These are phyloP conservation scores for Vitis hybrid DNA, from an alignment of 177 flowering plant genomes.

Conservation along the genomic window DNA sequence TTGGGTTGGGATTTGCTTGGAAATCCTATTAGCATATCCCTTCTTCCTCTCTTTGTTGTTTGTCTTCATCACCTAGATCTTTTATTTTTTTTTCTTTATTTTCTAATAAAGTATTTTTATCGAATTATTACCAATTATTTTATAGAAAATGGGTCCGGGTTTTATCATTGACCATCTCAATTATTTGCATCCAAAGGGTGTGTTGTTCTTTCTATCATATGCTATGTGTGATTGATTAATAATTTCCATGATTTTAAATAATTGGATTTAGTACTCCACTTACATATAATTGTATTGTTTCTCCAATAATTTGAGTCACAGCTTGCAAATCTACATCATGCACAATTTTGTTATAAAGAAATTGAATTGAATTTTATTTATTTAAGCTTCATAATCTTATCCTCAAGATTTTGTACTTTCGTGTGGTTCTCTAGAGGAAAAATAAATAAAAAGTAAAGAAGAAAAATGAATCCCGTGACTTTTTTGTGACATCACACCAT, in stretches of 20 bases:
- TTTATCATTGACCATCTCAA: slow-evolving; percentile 13
- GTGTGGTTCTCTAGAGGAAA: too few species aligned
- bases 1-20: slow-evolving; percentile 22
- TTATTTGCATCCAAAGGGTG: slow-evolving; percentile 4
- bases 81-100: slow-evolving; percentile 7
- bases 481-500: neutral
- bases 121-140: slow-evolving; percentile 25
- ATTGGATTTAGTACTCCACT: neutral
- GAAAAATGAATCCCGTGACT: neutral
- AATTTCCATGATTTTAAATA: neutral
- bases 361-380: too few species aligned
- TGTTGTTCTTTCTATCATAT: too few species aligned
- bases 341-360: too few species aligned
- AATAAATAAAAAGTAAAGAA: neutral
- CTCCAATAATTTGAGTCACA: too few species aligned
- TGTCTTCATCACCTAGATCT: slow-evolving; percentile 4
- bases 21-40: slow-evolving; percentile 21
- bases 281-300: too few species aligned
- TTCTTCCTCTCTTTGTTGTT: slow-evolving; percentile 18
- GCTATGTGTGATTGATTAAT: neutral
- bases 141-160: slow-evolving; percentile 14
- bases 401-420: too few species aligned
- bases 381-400: too few species aligned
- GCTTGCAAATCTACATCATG: too few species aligned
- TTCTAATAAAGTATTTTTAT: neutral